Percentiles rank a stretch among this genome's conserved stretches.
Conservation (phyloP, 163 green algal species). For the Chloromonas sp. region DNA sequence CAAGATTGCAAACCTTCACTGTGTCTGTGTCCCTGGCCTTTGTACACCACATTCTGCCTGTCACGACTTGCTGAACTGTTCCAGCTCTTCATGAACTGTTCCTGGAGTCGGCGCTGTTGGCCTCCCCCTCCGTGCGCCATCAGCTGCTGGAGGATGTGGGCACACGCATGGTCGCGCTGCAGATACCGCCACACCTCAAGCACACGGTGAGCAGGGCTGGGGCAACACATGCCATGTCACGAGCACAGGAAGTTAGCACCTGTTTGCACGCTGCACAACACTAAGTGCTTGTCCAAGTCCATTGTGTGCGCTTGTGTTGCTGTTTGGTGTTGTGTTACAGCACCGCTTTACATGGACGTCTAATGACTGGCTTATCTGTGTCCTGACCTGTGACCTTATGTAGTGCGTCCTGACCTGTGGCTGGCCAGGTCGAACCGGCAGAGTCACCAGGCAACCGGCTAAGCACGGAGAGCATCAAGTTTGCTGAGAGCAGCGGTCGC, state of each 20-base stretch:
- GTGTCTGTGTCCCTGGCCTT: neutral
- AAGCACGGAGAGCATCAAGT: neutral
- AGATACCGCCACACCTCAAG: neutral
- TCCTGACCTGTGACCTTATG: no score
- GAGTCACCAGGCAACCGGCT: neutral
- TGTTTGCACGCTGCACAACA: no score
- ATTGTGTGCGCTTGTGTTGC: no score
- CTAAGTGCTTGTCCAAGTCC: no score
- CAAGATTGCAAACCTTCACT: neutral
- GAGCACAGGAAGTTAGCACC: neutral
- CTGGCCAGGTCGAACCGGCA: neutral
- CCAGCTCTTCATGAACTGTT: neutral
- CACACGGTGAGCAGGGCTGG: neutral
- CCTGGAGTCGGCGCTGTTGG: neutral
- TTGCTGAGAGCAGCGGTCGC: neutral
- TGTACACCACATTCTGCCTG: neutral
- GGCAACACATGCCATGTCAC: neutral
- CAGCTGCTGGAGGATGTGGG: neutral
- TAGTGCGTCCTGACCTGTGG: neutral
- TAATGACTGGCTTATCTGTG: no score
- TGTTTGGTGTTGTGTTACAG: no score
- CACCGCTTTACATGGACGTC: no score
- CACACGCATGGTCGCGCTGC: neutral
- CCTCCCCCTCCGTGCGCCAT: neutral
- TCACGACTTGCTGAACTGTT: neutral